Base-by-base conservation (phyloP, 768 basidiomycete genomes). In the Pisolithus microcarpus region DNA sequence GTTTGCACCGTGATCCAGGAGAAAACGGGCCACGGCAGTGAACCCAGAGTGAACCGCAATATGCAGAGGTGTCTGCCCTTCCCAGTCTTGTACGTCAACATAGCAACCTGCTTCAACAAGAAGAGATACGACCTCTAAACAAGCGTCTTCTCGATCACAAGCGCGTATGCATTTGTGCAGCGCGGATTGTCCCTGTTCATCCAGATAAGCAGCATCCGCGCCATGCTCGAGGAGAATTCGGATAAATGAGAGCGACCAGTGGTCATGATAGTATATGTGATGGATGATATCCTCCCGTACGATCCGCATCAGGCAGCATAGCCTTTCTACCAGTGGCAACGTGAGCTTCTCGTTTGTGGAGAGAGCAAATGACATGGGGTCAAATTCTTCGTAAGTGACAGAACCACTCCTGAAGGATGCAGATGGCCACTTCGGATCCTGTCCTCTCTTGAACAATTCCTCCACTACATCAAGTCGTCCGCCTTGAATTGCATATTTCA, bases 61-160 rank as follows among this genome's bases (percentile, higher is more conserved):
- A 23, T 43, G 42, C 42, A 43, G 23, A 13, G 42, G 42, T 43
- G 42, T 43, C 21, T 23, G 18, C 5, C 42, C 42, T 43, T 15
- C 13, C 19, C 18, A 43, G 24, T 43, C 23, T 21, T 18, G 42
- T 18, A 13, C 42, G 21, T 43, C 42, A 15, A 43, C 23, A 43
- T 21, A 21, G 23, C 51, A 49, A 19, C 38, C 51, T 23, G 45
- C 38, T 28, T 9, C 51, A 13, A 49, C 21, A 4, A 52, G 48
- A 5, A 46, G 15, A 13, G n/a, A 48, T 13, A 26, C 2, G n/a
- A 48, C 23, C 1, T 49, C 51, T 38, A 52, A 24, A 21, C 23
- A 43, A 23, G n/a, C 21, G 24, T 19, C 38, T 7, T 48, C 47
- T 21, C 42, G 7, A 15, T 43, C 42, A 15, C 13, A 13, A 7